Evolutionary conservation across 805 yeast genomes (phyloP).

Genomic region (Starmerella etchellsii): DNA sequence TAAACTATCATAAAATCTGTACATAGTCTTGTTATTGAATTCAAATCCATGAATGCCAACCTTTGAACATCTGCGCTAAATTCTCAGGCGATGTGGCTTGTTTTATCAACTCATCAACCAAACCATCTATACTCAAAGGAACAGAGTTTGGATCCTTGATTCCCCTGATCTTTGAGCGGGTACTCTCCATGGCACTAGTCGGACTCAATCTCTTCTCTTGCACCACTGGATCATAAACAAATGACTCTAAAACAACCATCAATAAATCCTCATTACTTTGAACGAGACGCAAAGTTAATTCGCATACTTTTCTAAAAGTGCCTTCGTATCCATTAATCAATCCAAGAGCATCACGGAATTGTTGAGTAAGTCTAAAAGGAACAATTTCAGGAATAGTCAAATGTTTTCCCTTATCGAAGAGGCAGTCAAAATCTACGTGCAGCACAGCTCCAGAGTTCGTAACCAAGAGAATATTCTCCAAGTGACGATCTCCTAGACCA

Average conservation of each 20-base stretch:
- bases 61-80: constrained; percentile 77
- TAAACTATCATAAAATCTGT: not conserved
- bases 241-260: constrained; percentile 84
- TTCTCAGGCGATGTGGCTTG: constrained; percentile 64
- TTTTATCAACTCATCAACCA: constrained; percentile 77
- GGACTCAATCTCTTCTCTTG: constrained; percentile 30
- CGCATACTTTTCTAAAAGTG: constrained; percentile 70
- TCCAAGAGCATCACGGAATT: constrained; percentile 82
- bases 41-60: constrained; percentile 74
- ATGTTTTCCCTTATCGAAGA: constrained; percentile 64
- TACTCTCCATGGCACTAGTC: constrained; percentile 46
- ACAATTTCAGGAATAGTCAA: constrained; percentile 80
- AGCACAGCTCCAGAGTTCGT: constrained; percentile 64
- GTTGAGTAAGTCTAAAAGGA: constrained; percentile 83
- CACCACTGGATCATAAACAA: constrained; percentile 81
- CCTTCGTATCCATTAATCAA: constrained; percentile 75
- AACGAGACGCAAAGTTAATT: constrained; percentile 61
- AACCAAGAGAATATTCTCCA: constrained; percentile 73
- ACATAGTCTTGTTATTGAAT: not conserved
- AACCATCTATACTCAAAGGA: constrained; percentile 82
- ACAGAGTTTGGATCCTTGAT: constrained; percentile 68
- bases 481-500: constrained; percentile 93
- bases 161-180: constrained; percentile 74
- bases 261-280: constrained; percentile 69
- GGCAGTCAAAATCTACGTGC: constrained; percentile 94